phyloP scores from a whole-genome alignment of 441 rosid genomes.

The Populus hybrid region DNA sequence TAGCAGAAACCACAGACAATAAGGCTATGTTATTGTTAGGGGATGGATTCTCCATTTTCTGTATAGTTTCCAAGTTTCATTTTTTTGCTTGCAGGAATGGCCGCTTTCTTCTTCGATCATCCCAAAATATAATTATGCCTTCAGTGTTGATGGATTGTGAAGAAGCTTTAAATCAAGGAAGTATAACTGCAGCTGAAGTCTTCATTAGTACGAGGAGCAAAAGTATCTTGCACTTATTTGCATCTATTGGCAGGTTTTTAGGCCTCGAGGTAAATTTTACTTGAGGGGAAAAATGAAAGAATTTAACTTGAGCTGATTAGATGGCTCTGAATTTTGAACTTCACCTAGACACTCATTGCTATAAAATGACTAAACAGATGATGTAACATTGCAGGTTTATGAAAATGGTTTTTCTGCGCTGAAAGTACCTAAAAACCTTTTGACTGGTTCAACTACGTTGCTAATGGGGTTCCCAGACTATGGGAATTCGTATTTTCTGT shows the following conservation, averaged over 20 bases:
- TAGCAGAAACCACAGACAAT: background rate
- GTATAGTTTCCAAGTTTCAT: slow-evolving; percentile 1
- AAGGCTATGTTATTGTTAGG: background rate
- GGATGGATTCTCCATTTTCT: background rate
- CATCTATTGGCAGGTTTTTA: slow-evolving; percentile 85
- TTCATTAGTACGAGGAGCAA: slow-evolving; percentile 81
- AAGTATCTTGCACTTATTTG: slow-evolving; percentile 84
- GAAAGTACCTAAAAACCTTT: slow-evolving; percentile 70
- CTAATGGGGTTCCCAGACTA: slow-evolving; percentile 91
- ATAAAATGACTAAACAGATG: slow-evolving; percentile 16
- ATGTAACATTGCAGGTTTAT: slow-evolving; percentile 60
- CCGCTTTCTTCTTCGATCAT: slow-evolving; percentile 72
- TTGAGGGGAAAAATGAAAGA: background rate
- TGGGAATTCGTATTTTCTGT: slow-evolving; percentile 78
- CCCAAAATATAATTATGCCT: slow-evolving; percentile 59
- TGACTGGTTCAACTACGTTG: slow-evolving; percentile 55
- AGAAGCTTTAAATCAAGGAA: slow-evolving; percentile 96
- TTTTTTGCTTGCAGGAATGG: slow-evolving; percentile 72
- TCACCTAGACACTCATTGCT: slow-evolving; percentile 4
- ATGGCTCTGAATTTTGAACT: background rate
- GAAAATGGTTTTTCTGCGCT: slow-evolving; percentile 69
- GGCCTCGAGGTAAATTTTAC: slow-evolving; percentile 76
- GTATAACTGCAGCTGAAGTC: slow-evolving; percentile 69
- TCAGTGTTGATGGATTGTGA: slow-evolving; percentile 68
- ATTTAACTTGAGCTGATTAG: background rate